Evolutionary conservation across 441 rosid genomes (phyloP), one percentile per base, ranked within the genome.

Genomic region (Isatis lusitanica): DNA sequence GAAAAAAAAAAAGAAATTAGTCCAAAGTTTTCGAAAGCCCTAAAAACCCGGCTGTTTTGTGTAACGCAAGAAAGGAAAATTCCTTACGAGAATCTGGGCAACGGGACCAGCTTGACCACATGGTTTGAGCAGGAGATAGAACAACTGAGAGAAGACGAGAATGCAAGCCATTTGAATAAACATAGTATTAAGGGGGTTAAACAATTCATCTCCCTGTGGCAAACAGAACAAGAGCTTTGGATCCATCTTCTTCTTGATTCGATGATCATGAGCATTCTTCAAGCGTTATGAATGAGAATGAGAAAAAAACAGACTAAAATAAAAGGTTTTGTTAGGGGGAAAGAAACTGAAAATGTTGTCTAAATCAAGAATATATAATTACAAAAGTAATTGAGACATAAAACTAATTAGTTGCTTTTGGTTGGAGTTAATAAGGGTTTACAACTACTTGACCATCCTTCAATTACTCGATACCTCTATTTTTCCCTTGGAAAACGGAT

Each of bases 41-140:
- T 35, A 68, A 26, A 1, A 53, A 42, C 3, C 7, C 0, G 9
- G 15, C 0, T 18, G 35, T 57, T 47, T 38, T 38, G 16, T 73
- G 48, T 6, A 38, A 43, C 1, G 15, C 71, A 65, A 65, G 66
- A 9, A 56, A 74, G 31, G 1, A 7, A 15, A 16, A 2, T 12
- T 53, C 12, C 78, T 67, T 82, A 84, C 94, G 42, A 89, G 85
- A 46, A 89, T 80, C 69, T 87, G 94, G 0, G 94, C 87, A 28
- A 89, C 76, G 31, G 94, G 94, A 33, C 92, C 94, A 8, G 92
- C 84, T 68, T 85, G 92, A 12, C 94, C 94, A 18, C 85, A 43
- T 11, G 88, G 94, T 66, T 89, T 87, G 72, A 89, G 77, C 17
- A 87, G 70, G 39, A 87, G 82, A 55, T 87, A 82, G 74, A 89